Evolutionary conservation across 1,284 basidiomycete genomes (phyloP).

Genomic region (Ceratobasidium papillatum): DNA sequence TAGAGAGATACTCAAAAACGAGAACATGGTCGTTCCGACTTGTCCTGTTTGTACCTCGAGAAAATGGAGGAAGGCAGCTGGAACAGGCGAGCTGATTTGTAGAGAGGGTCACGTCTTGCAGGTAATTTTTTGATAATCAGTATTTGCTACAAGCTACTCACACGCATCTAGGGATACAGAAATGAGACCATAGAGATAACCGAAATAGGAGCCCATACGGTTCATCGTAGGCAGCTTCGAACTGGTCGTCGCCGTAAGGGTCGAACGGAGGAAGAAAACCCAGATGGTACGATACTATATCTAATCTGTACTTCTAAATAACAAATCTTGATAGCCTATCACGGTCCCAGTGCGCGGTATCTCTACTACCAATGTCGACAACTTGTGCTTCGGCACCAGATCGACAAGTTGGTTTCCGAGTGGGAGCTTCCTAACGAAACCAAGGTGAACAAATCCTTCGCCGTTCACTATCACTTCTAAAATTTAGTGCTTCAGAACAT

Average conservation of each 20-base stretch:
- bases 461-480: not conserved
- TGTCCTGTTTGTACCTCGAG: conserved; percentile 77
- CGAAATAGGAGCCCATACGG: conserved; percentile 64
- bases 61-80: conserved; percentile 80
- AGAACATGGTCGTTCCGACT: conserved; percentile 20
- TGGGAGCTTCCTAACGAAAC: conserved; percentile 82
- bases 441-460: conserved; percentile 63
- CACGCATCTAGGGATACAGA: conserved; percentile 68
- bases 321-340: conserved; percentile 66
- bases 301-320: not conserved
- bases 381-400: conserved; percentile 77
- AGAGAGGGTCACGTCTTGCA: conserved; percentile 81
- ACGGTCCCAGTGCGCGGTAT: conserved; percentile 76
- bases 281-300: conserved; percentile 49
- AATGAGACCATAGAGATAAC: conserved; percentile 72
- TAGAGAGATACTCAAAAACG: not conserved
- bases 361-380: conserved; percentile 85
- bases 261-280: conserved; percentile 60
- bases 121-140: conserved; percentile 54
- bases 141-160: not conserved
- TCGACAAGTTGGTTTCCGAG: conserved; percentile 64
- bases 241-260: conserved; percentile 50
- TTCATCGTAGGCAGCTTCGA: conserved; percentile 58
- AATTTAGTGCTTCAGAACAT: conserved; percentile 60
- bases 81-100: conserved; percentile 74